Base-by-base conservation (phyloP, 345 rosid species). In the Linum tenue region DNA sequence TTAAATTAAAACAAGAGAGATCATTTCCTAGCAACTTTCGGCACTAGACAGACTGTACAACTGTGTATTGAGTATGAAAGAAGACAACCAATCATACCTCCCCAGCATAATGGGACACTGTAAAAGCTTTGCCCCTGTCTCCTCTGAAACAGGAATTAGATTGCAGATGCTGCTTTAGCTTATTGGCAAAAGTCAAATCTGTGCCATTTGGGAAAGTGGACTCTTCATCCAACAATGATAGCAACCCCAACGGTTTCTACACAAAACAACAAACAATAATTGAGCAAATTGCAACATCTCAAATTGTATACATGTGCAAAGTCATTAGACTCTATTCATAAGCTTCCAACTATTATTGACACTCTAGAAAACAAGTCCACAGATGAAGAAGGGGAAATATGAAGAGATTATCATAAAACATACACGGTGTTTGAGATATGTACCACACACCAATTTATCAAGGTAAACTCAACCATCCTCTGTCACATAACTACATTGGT, bases 21-120 rank as follows among this genome's bases (percentile, higher is more conserved):
- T 16, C 1, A 56, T 15, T 15, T 12, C 7, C 35, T 15, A 56
- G 59, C 5, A 56, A n/a, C 59, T 56, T 16, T 12, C 3, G 31
- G 15, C 7, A n/a, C 7, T n/a, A 56, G 35, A 15, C n/a, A 31
- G 31, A 5, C 31, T 22, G 31, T 1, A 22, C 31, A 22, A 22
- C 31, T 22, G 31, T 22, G 31, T 22, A 22, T 22, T 22, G 31
- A 22, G 31, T 22, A 57, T 8, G 31, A 56, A 37, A 17, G 16
- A 17, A 57, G 60, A 37, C 22, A 3, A 17, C 22, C 60, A 7
- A 31, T 2, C 60, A 61, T 85, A 94, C 97, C 97, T 90, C 90
- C 69, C 99, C 99, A 4, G 99, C 99, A 78, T 90, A 94, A 83
- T 94, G 99, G 72, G 74, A 71, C 61, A 94, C 89, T 7, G 86